Evolutionary conservation across 176 grass and related monocot genomes (phyloP).

Genomic region (Rhipidocladum racemiflorum): DNA sequence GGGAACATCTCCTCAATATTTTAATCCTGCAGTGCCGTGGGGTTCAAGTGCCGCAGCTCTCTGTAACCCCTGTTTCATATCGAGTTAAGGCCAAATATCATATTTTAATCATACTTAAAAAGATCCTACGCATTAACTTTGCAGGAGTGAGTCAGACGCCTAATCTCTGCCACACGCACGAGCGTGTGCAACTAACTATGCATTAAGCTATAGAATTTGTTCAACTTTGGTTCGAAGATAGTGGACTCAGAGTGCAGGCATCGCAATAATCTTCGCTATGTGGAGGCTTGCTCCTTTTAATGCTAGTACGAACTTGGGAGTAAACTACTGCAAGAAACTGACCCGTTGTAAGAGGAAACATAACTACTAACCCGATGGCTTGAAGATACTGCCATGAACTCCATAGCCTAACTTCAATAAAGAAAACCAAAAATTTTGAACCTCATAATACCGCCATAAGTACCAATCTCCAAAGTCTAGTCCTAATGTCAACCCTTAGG

Average conservation of each 20-base stretch:
- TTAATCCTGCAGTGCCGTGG: constrained; percentile 24
- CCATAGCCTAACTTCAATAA: constrained; percentile 12
- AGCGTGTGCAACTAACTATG: constrained; percentile 34
- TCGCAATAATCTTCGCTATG: constrained; percentile 37
- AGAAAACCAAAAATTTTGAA: constrained; percentile 14
- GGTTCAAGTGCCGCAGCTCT: constrained; percentile 18
- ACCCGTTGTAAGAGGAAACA: constrained; percentile 35
- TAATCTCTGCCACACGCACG: constrained; percentile 32
- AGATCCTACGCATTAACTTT: constrained; percentile 42
- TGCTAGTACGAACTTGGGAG: constrained; percentile 33
- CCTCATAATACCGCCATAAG: constrained; percentile 24
- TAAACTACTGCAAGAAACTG: constrained; percentile 40
- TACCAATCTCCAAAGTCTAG: not conserved
- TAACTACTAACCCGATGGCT: constrained; percentile 21
- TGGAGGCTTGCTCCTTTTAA: constrained; percentile 30
- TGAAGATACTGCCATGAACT: constrained; percentile 26
- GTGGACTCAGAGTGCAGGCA: constrained; percentile 52
- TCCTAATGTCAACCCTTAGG: constrained; percentile 46
- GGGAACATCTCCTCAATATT: constrained; percentile 49
- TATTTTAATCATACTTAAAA: constrained; percentile 33
- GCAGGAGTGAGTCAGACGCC: constrained; percentile 28
- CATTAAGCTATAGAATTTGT: constrained; percentile 22
- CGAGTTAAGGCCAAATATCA: constrained; percentile 28
- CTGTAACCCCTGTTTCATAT: constrained; percentile 18
- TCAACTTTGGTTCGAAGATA: constrained; percentile 33